Conservation (phyloP, 371 early-diverging fungal species). For the Mycotypha africana region DNA sequence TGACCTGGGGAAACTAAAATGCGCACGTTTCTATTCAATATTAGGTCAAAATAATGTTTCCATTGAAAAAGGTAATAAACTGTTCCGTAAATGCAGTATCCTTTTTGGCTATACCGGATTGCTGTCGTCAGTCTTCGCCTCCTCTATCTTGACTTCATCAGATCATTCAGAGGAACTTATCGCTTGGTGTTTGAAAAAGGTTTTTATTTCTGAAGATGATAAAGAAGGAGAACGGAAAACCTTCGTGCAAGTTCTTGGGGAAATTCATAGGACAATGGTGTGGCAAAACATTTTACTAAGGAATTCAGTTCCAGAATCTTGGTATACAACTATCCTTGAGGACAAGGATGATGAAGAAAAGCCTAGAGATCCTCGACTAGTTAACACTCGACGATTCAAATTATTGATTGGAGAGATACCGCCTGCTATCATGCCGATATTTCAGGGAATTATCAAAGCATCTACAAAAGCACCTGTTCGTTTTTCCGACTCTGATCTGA, state of each 20-base stretch:
- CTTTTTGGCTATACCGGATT: constrained; percentile 17
- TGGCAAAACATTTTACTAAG: constrained; percentile 67
- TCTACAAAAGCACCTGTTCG: constrained; percentile 35
- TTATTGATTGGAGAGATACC: constrained; percentile 65
- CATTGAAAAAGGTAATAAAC: constrained; percentile 2
- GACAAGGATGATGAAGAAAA: constrained; percentile 22
- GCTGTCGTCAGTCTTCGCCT: constrained; percentile 12
- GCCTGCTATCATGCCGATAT: constrained; percentile 56
- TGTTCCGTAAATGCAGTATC: constrained; percentile 13
- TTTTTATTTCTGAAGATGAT: no score
- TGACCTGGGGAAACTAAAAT: no score
- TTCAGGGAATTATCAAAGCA: constrained; percentile 69
- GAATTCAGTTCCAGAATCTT: constrained; percentile 54
- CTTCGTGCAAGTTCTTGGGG: constrained; percentile 48
- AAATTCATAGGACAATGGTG: constrained; percentile 55
- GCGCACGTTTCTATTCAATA: no score
- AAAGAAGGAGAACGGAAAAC: constrained; percentile 41
- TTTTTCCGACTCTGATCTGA: no score
- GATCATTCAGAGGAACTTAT: constrained; percentile 7
- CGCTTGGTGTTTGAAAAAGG: constrained; percentile 8
- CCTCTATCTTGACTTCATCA: constrained; percentile 10
- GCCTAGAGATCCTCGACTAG: constrained; percentile 55
- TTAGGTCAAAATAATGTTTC: constrained; percentile 1
- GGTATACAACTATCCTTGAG: constrained; percentile 42
- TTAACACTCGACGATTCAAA: constrained; percentile 63